Percentiles rank a stretch among this genome's conserved stretches.
Evolutionary conservation across 176 grass and related monocot species (phyloP).

Genomic region (maize (Zea mays)): DNA sequence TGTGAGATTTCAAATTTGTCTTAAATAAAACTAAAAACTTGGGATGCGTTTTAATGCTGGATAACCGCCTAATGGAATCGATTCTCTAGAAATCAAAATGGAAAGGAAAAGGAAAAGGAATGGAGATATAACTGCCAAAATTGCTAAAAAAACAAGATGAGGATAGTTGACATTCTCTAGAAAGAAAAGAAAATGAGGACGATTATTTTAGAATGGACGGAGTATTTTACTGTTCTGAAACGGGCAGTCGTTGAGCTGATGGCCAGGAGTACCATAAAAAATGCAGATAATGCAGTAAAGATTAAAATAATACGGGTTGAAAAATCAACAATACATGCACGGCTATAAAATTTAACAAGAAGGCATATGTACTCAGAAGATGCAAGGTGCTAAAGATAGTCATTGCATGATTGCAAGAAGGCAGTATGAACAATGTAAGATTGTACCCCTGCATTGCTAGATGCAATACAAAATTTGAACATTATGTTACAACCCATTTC

Average conservation of each 20-base stretch:
- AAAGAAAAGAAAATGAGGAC: too few relatives aligned
- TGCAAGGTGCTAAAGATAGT: not conserved
- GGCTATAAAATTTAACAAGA: not conserved
- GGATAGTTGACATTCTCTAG: too few relatives aligned
- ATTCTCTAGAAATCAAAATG: too few relatives aligned
- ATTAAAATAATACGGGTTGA: not conserved
- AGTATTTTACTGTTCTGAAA: not conserved
- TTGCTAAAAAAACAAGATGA: too few relatives aligned
- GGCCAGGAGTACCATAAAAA: not conserved
- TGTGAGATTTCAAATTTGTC: too few relatives aligned
- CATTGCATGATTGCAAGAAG: not conserved
- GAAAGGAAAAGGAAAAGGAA: too few relatives aligned
- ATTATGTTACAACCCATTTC: conserved; percentile 24
- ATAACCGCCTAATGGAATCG: too few relatives aligned
- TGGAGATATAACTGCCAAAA: too few relatives aligned
- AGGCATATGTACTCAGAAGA: not conserved
- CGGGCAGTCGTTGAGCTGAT: not conserved
- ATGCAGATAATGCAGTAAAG: not conserved
- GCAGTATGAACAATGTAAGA: not conserved
- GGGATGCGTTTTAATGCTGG: too few relatives aligned
- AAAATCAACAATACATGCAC: not conserved
- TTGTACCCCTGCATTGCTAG: not conserved
- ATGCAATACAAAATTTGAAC: conserved; percentile 34
- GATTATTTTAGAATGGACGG: too few relatives aligned
- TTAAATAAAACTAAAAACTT: too few relatives aligned